A percentile compares a stretch with the other conserved stretches of the same genome.
Conservation (phyloP, 2,329 filamentous ascomycete genomes). For the Fusarium ambrosium region DNA sequence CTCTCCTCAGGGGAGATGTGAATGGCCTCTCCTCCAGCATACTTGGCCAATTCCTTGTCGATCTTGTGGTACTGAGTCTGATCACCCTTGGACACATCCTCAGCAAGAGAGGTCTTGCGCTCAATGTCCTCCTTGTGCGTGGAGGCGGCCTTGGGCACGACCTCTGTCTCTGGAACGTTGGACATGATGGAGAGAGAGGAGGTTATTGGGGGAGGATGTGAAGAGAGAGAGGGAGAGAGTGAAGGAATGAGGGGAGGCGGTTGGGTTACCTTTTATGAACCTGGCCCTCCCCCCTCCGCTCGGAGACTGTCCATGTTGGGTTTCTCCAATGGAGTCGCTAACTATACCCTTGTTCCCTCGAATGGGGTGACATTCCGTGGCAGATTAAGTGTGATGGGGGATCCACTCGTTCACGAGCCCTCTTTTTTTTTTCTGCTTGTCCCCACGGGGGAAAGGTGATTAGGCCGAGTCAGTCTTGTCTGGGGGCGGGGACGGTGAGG, state of each 20-base stretch:
- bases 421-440: neutral
- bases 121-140: conserved; percentile 5
- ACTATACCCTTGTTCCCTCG: neutral
- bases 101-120: neutral
- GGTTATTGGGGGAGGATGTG: neutral
- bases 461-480: neutral
- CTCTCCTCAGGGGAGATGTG: conserved; percentile 71
- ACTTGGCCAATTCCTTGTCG: conserved; percentile 76
- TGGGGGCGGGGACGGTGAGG: conserved; percentile 8
- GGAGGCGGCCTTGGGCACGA: conserved; percentile 1
- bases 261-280: neutral
- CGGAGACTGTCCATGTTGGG: neutral
- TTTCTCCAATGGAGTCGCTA: conserved; percentile 4
- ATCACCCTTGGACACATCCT: conserved; percentile 1
- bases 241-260: neutral
- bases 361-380: conserved; percentile 9
- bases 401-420: conserved; percentile 3
- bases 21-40: conserved; percentile 68
- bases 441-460: conserved; percentile 8
- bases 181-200: neutral
- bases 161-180: conserved; percentile 1
- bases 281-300: neutral
- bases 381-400: conserved; percentile 6
- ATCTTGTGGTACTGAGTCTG: conserved; percentile 62
- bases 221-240: neutral